These are phyloP conservation scores for Leptomonas pyrrhocoris DNA, from an alignment of 208 protist species.

Conservation along the genomic window DNA sequence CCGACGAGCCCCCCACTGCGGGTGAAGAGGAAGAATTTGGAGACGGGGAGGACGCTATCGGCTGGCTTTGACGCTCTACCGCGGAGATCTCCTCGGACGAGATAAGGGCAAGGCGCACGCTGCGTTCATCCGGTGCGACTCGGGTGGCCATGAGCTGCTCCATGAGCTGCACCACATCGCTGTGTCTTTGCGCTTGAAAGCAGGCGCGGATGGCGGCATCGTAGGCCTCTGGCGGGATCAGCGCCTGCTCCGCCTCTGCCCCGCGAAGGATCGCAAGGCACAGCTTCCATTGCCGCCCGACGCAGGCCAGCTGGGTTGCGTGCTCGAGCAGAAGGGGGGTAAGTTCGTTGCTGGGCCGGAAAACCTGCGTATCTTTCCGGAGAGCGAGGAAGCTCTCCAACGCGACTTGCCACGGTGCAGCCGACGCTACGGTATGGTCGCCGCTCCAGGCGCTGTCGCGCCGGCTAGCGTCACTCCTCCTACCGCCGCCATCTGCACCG, in stretches of 20 bases:
- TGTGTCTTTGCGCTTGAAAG: slow-evolving; percentile 42
- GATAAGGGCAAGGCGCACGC: slow-evolving; percentile 51
- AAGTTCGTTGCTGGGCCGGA: slow-evolving; percentile 44
- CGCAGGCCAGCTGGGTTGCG: slow-evolving; percentile 48
- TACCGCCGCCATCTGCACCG: no score
- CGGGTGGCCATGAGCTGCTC: slow-evolving; percentile 51
- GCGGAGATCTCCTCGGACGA: slow-evolving; percentile 64
- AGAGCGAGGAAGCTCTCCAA: slow-evolving; percentile 49
- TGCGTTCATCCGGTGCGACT: slow-evolving; percentile 64
- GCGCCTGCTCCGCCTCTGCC: slow-evolving; percentile 44
- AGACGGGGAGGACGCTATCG: slow-evolving; percentile 2
- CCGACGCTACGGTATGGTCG: neutral
- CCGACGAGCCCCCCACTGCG: neutral
- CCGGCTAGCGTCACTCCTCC: neutral
- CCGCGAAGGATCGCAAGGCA: slow-evolving; percentile 48
- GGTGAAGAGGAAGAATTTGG: neutral
- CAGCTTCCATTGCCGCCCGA: slow-evolving; percentile 55
- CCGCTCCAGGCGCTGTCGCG: neutral
- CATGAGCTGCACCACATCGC: slow-evolving; percentile 56
- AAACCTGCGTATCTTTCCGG: slow-evolving; percentile 28
- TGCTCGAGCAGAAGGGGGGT: slow-evolving; percentile 66
- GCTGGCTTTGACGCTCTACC: slow-evolving; percentile 15
- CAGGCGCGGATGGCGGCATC: slow-evolving; percentile 67
- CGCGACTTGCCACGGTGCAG: slow-evolving; percentile 55
- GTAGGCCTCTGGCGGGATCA: slow-evolving; percentile 69